These are phyloP conservation scores for Nephelium lappaceum DNA, from an alignment of 345 rosid species.

Conservation along the genomic window DNA sequence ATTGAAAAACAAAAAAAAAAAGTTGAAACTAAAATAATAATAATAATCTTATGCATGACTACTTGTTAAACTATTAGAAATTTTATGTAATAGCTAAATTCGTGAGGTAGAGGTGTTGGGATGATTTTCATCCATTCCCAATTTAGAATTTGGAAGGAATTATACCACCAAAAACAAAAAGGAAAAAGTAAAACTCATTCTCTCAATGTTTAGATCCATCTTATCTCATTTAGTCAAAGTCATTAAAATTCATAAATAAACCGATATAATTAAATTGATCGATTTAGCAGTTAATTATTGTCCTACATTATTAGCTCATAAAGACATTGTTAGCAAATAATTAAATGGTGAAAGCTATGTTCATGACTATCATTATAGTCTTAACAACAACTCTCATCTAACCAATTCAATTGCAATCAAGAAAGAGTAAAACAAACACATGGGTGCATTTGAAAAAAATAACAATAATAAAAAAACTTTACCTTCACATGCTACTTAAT, in stretches of 20 bases:
- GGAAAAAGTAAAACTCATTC: neutral
- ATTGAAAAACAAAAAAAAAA: too few relatives aligned
- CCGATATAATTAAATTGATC: neutral
- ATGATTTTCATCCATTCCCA: too few relatives aligned
- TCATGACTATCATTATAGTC: neutral
- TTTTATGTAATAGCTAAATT: too few relatives aligned
- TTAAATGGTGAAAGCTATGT: neutral
- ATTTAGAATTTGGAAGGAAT: too few relatives aligned
- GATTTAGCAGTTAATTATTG: too few relatives aligned
- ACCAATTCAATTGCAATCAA: neutral
- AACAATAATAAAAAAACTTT: neutral
- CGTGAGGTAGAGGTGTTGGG: too few relatives aligned
- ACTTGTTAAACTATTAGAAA: too few relatives aligned
- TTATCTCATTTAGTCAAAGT: neutral
- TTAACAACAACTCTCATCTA: neutral
- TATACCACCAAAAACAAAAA: too few relatives aligned
- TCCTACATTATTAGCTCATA: too few relatives aligned
- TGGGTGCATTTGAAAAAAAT: neutral
- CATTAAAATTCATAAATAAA: neutral
- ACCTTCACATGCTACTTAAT: conserved; percentile 1
- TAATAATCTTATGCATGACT: too few relatives aligned
- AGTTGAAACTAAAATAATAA: too few relatives aligned
- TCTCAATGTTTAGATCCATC: too few relatives aligned
- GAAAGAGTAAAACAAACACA: neutral
- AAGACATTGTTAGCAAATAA: neutral